These are phyloP conservation scores for Bipolaris victoriae DNA, from an alignment of 2,329 filamentous ascomycete species.

Conservation along the genomic window DNA sequence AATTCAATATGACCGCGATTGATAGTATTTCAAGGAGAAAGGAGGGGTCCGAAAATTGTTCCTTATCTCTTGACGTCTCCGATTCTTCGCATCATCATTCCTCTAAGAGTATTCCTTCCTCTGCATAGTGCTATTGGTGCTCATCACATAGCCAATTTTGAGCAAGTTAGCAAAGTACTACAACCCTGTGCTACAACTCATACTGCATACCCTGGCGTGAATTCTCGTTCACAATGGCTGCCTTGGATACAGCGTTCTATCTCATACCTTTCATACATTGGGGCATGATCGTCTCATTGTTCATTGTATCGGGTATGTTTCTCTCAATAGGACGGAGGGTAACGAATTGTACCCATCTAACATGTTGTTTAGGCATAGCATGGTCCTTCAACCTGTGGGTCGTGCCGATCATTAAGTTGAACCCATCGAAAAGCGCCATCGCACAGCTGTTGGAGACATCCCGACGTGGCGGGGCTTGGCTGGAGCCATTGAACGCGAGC, in stretches of 20 bases:
- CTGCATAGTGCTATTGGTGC: no score
- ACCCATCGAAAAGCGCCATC: conserved; percentile 4
- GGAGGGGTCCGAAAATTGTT: no score
- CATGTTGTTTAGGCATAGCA: conserved; percentile 3
- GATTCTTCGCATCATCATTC: neutral
- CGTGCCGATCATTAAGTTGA: conserved; percentile 14
- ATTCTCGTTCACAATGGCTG: neutral
- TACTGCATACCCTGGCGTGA: neutral
- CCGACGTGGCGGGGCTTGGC: conserved; percentile 6
- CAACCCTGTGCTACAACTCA: neutral
- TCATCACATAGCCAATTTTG: neutral
- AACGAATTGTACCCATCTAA: neutral
- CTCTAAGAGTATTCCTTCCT: neutral
- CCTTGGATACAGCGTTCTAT: neutral
- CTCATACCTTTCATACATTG: neutral
- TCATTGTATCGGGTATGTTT: neutral
- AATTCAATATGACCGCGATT: no score
- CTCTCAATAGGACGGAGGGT: neutral
- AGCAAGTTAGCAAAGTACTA: neutral
- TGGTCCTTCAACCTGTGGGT: conserved; percentile 11
- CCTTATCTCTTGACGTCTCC: no score
- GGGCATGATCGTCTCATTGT: neutral
- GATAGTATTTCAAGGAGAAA: no score
- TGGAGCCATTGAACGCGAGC: conserved; percentile 6
- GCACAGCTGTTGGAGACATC: conserved; percentile 5